Base-by-base conservation (phyloP, 164 flowering plant species). In the Vitis amurensis region DNA sequence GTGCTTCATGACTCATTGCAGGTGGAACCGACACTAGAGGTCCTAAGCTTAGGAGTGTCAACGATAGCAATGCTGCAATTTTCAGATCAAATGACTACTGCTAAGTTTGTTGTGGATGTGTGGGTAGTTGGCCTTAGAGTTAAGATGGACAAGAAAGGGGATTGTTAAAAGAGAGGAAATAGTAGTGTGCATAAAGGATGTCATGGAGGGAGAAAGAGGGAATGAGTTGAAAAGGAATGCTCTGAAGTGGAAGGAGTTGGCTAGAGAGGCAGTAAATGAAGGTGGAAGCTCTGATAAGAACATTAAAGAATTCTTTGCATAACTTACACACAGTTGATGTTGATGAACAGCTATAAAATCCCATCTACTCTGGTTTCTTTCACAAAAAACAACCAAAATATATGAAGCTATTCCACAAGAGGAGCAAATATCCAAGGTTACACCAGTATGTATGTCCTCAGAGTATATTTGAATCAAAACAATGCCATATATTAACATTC, bases 11-110 rank as follows among this genome's bases (percentile, higher is more conserved):
- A 85, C 85, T 0, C 90, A 88, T 50, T 80, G 87, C 59, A 88
- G 88, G n/a, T 86, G 84, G 85, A 88, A 84, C 70, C 88, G 14
- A 82, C 82, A 0, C 51, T 85, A 6, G 92, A 88, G 73, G 86
- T 84, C 8, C 55, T 88, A 69, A 74, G 85, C 75, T 65, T 82
- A 48, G 92, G 90, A 10, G 85, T 88, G 68, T 87, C 88, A 1
- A 67, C 86, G 81, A 75, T 88, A 37, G 82, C 71, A 7, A 57
- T 83, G 68, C 89, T 89, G 8, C 85, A 79, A 48, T 81, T 83
- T 82, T 50, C 78, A 6, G 89, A 88, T 68, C 90, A 88, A 52
- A 56, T 73, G 0, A 83, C 88, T 0, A 85, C 85, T 61, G 85
- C 85, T 6, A 86, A 85, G 76, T 77, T 67, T 50, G 55, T 85